Conservation (phyloP, 129 eudicot genomes). For the Flaveria sonorensis region DNA sequence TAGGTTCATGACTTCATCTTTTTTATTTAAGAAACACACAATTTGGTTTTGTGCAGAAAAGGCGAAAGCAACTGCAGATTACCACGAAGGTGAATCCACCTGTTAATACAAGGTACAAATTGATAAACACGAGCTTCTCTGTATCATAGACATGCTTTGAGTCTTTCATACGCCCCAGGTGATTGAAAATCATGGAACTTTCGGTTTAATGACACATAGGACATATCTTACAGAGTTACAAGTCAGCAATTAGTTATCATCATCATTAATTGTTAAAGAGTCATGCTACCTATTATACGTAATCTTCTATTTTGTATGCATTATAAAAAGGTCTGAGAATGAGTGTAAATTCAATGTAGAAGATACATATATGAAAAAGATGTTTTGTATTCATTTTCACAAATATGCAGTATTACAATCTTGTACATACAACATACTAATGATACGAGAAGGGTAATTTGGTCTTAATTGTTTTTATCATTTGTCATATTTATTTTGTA, state of each 20-base stretch:
- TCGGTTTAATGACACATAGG: constrained; percentile 1
- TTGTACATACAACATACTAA: no score
- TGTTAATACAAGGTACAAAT: constrained; percentile 34
- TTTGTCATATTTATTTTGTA: no score
- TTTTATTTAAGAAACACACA: not conserved
- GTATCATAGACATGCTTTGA: constrained; percentile 17
- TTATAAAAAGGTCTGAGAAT: not conserved
- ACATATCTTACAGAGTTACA: not conserved
- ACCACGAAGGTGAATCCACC: constrained; percentile 44
- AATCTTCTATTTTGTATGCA: constrained; percentile 23
- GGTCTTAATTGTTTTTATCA: no score
- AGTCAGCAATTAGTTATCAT: not conserved
- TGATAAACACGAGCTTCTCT: constrained; percentile 24
- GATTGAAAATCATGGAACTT: constrained; percentile 16
- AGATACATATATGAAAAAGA: no score
- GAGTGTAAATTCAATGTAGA: no score
- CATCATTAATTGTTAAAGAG: constrained; percentile 17
- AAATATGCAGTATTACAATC: no score
- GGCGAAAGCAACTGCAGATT: constrained; percentile 39
- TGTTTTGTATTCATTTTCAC: no score
- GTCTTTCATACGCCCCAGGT: constrained; percentile 26
- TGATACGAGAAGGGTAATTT: no score
- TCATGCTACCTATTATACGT: not conserved
- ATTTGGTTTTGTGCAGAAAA: constrained; percentile 6
- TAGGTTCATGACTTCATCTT: not conserved